These are phyloP conservation scores for Syzygium oleosum DNA, from an alignment of 345 rosid genomes.

Conservation along the genomic window DNA sequence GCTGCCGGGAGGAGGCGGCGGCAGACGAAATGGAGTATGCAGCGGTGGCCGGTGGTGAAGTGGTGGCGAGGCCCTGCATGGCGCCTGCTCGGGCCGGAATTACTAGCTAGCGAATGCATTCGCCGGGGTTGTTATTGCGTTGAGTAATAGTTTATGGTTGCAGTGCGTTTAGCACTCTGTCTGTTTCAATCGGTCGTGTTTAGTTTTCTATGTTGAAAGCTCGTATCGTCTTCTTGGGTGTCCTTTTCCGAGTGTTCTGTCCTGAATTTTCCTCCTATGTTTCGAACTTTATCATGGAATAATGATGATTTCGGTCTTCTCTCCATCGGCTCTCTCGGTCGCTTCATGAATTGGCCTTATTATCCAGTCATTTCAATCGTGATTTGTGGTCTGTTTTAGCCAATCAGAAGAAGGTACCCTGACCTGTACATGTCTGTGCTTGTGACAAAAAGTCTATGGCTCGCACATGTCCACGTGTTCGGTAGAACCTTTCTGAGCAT, in stretches of 20 bases:
- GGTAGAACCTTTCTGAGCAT: background rate
- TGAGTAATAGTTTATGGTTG: background rate
- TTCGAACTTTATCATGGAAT: background rate
- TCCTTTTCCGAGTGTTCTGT: background rate
- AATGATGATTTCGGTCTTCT: background rate
- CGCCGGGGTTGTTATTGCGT: background rate
- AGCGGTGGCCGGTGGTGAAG: constrained; percentile 16
- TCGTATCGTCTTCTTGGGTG: background rate
- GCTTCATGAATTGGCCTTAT: background rate
- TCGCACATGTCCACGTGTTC: background rate
- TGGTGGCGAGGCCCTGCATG: background rate
- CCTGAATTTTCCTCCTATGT: background rate
- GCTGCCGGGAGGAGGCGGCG: constrained; percentile 19
- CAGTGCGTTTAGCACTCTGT: background rate
- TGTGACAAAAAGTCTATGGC: background rate
- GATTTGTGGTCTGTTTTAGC: background rate
- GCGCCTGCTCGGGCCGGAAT: background rate
- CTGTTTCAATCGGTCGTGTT: background rate
- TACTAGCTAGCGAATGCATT: background rate
- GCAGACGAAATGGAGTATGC: constrained; percentile 2
- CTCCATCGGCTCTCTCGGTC: background rate
- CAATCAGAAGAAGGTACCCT: background rate
- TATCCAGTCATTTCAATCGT: background rate
- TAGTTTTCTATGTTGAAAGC: background rate
- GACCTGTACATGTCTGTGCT: background rate